phyloP scores from a whole-genome alignment of 108 stramenopile species.

The Chaetoceros muelleri region DNA sequence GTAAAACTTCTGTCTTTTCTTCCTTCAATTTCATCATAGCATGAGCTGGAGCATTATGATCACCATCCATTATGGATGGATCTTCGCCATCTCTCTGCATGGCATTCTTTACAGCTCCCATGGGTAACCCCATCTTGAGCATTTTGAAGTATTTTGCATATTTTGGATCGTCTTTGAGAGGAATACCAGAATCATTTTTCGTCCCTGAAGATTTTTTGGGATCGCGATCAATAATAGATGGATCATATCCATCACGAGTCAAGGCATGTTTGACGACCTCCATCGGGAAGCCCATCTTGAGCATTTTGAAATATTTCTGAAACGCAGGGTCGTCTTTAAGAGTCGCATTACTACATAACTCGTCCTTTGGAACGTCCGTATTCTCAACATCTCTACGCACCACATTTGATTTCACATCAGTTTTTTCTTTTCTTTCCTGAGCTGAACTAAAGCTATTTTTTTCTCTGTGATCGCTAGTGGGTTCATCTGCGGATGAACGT shows the following conservation, averaged over 20 bases:
- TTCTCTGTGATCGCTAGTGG: too few species aligned
- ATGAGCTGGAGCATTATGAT: slow-evolving; percentile 65
- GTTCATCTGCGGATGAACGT: too few species aligned
- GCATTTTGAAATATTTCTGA: slow-evolving; percentile 70
- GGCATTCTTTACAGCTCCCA: slow-evolving; percentile 85
- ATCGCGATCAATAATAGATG: slow-evolving; percentile 73
- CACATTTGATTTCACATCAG: too few species aligned
- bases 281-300: slow-evolving; percentile 77
- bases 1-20: slow-evolving; percentile 10
- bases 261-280: slow-evolving; percentile 82
- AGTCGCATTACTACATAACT: slow-evolving; percentile 22
- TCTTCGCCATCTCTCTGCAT: slow-evolving; percentile 78
- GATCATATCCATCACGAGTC: slow-evolving; percentile 70
- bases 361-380: too few species aligned
- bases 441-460: too few species aligned
- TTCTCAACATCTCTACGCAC: too few species aligned
- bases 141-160: slow-evolving; percentile 86
- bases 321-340: slow-evolving; percentile 75
- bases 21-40: slow-evolving; percentile 23
- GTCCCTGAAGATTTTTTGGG: slow-evolving; percentile 43
- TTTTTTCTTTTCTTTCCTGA: too few species aligned
- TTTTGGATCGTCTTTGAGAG: slow-evolving; percentile 71
- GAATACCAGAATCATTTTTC: slow-evolving; percentile 26
- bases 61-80: slow-evolving; percentile 66
- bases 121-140: slow-evolving; percentile 81